A percentile compares a stretch with the other conserved stretches of the same genome.
phyloP scores from a whole-genome alignment of 2,329 filamentous ascomycete species.

The Endoconidiophora laricicola region DNA sequence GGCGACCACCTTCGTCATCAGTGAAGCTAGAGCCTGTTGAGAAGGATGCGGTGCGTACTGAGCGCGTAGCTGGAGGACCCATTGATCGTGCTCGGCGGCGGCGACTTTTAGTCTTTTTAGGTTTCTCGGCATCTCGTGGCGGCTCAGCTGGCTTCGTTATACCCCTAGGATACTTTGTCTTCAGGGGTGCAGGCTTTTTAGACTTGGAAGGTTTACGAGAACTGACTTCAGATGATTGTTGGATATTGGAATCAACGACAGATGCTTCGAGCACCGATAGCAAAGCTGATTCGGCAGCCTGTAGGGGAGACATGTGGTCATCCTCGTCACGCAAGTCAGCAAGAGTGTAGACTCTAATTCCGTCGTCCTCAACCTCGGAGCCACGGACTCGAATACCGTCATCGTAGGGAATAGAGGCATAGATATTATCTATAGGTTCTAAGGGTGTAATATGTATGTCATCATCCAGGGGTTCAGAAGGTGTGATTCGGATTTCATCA shows the following conservation, averaged over 20 bases:
- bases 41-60: conserved; percentile 10
- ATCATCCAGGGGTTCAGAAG: conserved; percentile 19
- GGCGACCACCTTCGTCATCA: conserved; percentile 13
- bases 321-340: background rate
- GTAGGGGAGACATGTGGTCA: conserved; percentile 1
- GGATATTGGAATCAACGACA: conserved; percentile 24
- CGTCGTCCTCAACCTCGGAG: conserved; percentile 10
- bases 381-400: conserved; percentile 18
- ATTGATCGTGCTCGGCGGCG: conserved; percentile 8
- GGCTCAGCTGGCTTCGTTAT: background rate
- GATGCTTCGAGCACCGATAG: conserved; percentile 16
- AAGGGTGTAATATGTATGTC: conserved; percentile 28
- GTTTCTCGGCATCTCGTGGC: background rate
- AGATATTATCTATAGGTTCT: conserved; percentile 14
- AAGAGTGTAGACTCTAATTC: conserved; percentile 13
- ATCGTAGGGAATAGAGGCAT: no score
- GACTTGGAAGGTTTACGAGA: background rate
- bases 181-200: background rate
- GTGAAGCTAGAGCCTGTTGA: conserved; percentile 21
- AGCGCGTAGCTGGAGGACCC: conserved; percentile 8
- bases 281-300: conserved; percentile 16
- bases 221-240: conserved; percentile 13
- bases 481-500: conserved; percentile 8
- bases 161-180: background rate
- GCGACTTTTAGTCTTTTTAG: conserved; percentile 2